These are phyloP conservation scores for Aspergillus fijiensis DNA, from an alignment of 2,329 filamentous ascomycete species.

Conservation along the genomic window DNA sequence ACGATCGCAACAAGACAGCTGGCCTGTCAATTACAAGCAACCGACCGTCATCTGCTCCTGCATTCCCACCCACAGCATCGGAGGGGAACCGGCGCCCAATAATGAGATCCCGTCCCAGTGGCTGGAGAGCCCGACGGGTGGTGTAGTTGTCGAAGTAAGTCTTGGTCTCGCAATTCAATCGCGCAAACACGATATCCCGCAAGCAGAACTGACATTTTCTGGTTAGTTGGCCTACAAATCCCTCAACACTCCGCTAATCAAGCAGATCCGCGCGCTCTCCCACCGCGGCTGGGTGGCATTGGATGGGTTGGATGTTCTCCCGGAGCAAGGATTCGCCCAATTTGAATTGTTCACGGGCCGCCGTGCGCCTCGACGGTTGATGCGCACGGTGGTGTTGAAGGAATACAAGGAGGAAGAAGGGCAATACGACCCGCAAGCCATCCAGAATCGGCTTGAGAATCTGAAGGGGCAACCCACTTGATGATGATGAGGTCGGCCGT, in stretches of 20 bases:
- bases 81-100: constrained; percentile 36
- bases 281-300: constrained; percentile 42
- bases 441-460: constrained; percentile 31
- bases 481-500: constrained; percentile 3
- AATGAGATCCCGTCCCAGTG: constrained; percentile 38
- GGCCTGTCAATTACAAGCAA: constrained; percentile 36
- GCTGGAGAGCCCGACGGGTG: constrained; percentile 41
- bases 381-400: constrained; percentile 38
- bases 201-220: not conserved
- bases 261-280: constrained; percentile 37
- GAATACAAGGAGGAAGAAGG: constrained; percentile 38
- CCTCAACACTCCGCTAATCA: constrained; percentile 38
- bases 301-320: constrained; percentile 41
- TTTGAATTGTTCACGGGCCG: constrained; percentile 42
- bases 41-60: constrained; percentile 41
- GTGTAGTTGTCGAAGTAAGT: constrained; percentile 43
- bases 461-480: constrained; percentile 35
- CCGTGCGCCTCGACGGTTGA: constrained; percentile 39
- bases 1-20: constrained; percentile 29
- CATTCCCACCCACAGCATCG: constrained; percentile 40
- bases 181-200: no score
- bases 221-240: constrained; percentile 39
- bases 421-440: constrained; percentile 31
- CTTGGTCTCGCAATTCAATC: no score
- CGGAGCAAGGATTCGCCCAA: constrained; percentile 43